Conservation (phyloP, 176 grass and related monocot genomes). For the Triticum monococcum region DNA sequence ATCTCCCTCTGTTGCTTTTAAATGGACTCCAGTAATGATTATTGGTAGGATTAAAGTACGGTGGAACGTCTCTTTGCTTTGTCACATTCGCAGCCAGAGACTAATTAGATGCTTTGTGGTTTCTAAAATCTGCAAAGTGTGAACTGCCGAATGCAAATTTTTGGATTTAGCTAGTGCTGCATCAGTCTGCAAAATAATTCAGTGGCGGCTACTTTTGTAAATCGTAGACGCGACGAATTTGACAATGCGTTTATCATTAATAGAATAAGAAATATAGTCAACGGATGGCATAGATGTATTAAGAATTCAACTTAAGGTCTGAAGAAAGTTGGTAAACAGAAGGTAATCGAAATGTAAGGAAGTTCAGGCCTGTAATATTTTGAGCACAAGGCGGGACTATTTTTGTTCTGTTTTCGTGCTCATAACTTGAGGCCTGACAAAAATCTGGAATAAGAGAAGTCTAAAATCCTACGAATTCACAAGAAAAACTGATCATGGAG, state of each 20-base stretch:
- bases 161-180: neutral
- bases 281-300: neutral
- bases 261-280: constrained; percentile 5
- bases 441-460: neutral
- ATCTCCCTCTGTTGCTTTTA: constrained; percentile 1
- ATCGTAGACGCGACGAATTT: neutral
- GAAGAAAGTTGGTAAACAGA: neutral
- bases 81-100: constrained; percentile 3
- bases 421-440: neutral
- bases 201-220: neutral
- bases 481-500: neutral
- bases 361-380: neutral
- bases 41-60: neutral
- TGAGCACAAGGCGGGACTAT: neutral
- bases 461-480: neutral
- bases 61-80: constrained; percentile 17
- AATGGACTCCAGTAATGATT: constrained; percentile 26
- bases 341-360: neutral
- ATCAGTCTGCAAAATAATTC: neutral
- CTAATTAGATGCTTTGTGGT: constrained; percentile 10
- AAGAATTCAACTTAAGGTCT: neutral
- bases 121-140: constrained; percentile 24
- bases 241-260: neutral
- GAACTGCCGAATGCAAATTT: neutral
- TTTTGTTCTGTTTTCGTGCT: neutral